Evolutionary conservation across 345 rosid genomes (phyloP).

Genomic region (Atalantia buxifolia): DNA sequence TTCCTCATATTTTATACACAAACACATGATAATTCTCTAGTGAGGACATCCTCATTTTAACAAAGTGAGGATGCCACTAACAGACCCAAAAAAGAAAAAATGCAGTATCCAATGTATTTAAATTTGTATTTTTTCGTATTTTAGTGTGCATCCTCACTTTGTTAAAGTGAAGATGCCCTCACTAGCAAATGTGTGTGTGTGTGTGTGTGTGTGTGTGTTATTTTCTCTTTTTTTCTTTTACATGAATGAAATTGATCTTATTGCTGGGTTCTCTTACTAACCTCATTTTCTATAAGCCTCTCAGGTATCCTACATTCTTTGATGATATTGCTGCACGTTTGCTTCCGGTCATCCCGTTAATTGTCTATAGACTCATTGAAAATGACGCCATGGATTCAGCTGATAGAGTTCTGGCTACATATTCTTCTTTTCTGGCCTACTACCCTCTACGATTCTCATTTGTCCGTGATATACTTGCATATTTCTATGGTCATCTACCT

Average conservation of each 20-base stretch:
- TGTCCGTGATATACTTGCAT: constrained; percentile 96
- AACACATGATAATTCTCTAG: too few relatives aligned
- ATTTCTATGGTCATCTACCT: constrained; percentile 91
- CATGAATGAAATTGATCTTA: background rate
- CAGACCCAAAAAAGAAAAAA: too few relatives aligned
- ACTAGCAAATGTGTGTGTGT: too few relatives aligned
- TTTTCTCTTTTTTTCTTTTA: too few relatives aligned
- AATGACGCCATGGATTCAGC: constrained; percentile 81
- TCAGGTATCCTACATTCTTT: constrained; percentile 93
- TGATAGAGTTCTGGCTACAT: constrained; percentile 58
- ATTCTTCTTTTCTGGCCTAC: constrained; percentile 64
- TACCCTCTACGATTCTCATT: constrained; percentile 90
- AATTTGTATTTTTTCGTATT: too few relatives aligned
- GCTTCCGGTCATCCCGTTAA: constrained; percentile 90
- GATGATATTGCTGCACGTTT: constrained; percentile 91
- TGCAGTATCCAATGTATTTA: too few relatives aligned
- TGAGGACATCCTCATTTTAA: too few relatives aligned
- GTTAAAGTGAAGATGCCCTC: too few relatives aligned
- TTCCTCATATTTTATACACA: too few relatives aligned
- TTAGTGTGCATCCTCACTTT: too few relatives aligned
- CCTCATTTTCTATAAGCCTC: constrained; percentile 13
- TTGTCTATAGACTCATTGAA: constrained; percentile 91
- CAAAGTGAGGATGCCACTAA: too few relatives aligned
- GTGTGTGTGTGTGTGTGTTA: too few relatives aligned
- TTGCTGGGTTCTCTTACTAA: constrained; percentile 6